phyloP scores from a whole-genome alignment of 1,284 basidiomycete species.

The Peniophora sp. region DNA sequence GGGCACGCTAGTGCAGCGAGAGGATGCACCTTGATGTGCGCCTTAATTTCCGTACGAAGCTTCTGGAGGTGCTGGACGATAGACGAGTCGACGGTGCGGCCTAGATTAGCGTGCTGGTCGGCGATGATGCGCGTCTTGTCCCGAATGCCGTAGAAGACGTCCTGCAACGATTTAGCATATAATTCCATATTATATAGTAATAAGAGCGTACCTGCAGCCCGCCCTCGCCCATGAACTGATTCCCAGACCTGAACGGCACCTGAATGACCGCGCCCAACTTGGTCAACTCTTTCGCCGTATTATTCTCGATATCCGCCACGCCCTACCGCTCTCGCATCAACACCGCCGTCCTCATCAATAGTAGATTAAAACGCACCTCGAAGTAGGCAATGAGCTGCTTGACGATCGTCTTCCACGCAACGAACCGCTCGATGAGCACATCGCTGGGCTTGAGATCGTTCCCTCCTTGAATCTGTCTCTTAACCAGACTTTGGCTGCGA shows the following conservation, averaged over 20 bases:
- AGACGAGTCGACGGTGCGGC: conserved; percentile 92
- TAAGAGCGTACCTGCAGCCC: conserved; percentile 44
- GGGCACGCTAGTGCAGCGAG: neutral
- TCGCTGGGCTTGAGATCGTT: conserved; percentile 93
- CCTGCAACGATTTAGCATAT: conserved; percentile 39
- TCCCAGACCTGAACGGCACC: conserved; percentile 92
- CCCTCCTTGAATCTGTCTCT: conserved; percentile 82
- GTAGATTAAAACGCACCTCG: conserved; percentile 35
- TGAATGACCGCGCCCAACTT: conserved; percentile 98
- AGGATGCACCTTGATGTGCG: conserved; percentile 77
- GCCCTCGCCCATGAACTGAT: conserved; percentile 92
- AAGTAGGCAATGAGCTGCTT: conserved; percentile 90
- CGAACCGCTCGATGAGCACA: conserved; percentile 92
- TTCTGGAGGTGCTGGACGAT: conserved; percentile 98
- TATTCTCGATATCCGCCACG: conserved; percentile 91
- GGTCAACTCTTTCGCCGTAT: conserved; percentile 89
- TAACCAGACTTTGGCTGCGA: conserved; percentile 78
- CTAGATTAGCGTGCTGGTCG: conserved; percentile 94
- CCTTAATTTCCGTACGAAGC: conserved; percentile 91
- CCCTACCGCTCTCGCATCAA: conserved; percentile 58
- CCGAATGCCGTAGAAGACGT: conserved; percentile 89
- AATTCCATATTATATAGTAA: neutral
- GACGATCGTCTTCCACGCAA: conserved; percentile 92
- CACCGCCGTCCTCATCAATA: too few species aligned
- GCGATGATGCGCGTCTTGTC: conserved; percentile 94